Evolutionary conservation across 1,139 yeast genomes (phyloP).

Genomic region (Blastobotrys malaysiensis): DNA sequence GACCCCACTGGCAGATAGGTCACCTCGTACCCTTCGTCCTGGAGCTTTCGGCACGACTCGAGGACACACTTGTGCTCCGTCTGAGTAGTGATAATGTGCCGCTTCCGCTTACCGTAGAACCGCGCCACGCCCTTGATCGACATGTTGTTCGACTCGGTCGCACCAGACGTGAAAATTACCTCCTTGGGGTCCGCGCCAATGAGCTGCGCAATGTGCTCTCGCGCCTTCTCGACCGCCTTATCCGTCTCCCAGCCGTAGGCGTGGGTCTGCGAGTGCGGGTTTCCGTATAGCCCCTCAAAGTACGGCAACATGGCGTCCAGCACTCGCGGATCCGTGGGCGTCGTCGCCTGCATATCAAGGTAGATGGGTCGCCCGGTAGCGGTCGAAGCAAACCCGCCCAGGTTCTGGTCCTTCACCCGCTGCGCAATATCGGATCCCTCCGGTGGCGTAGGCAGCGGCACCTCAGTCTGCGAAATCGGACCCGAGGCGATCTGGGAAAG

Average conservation of each 20-base stretch:
- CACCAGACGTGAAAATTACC: constrained; percentile 94
- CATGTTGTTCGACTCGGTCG: constrained; percentile 95
- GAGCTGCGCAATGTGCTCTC: constrained; percentile 72
- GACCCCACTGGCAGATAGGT: constrained; percentile 81
- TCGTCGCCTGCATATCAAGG: constrained; percentile 94
- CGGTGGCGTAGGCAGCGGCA: constrained; percentile 17
- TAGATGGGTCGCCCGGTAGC: constrained; percentile 65
- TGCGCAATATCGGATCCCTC: constrained; percentile 24
- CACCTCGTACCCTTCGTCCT: constrained; percentile 95
- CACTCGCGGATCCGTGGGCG: constrained; percentile 97
- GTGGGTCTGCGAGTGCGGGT: constrained; percentile 96
- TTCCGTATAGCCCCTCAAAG: constrained; percentile 91
- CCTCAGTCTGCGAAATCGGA: neutral
- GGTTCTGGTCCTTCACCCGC: constrained; percentile 20
- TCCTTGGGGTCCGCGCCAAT: constrained; percentile 95
- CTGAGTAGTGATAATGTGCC: constrained; percentile 90
- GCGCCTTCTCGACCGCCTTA: constrained; percentile 80
- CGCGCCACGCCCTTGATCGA: constrained; percentile 93
- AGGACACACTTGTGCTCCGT: constrained; percentile 98
- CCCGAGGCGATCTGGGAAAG: constrained; percentile 12
- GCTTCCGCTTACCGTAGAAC: constrained; percentile 82
- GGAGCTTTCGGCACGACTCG: constrained; percentile 91
- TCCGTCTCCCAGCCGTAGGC: constrained; percentile 99
- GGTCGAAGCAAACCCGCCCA: constrained; percentile 15
- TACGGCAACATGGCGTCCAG: constrained; percentile 89